Evolutionary conservation across 768 basidiomycete genomes (phyloP), one percentile per base, ranked within the genome.

Genomic region (Boletus edulis): DNA sequence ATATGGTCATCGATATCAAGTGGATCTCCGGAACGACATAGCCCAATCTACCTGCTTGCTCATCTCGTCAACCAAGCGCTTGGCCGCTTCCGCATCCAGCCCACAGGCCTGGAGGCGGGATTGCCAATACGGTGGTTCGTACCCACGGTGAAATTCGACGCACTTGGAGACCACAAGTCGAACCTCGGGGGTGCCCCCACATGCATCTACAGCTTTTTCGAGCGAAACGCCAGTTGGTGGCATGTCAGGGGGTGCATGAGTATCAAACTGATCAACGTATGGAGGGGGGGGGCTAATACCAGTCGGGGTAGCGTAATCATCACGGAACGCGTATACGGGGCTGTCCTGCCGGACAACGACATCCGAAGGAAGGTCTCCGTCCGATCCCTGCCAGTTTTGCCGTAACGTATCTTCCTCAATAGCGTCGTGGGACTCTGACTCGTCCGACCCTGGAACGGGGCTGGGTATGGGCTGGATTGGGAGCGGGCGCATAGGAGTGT

Each of bases 81-180:
- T 55, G 7, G 57, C 57, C 3, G 58, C 58, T 12, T 59, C 59
- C 3, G 45, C 27, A 22, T 55, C 58, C 46, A 70, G 31, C 20
- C 61, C 61, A 29, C 59, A 67, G 14, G 61, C 60, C 50, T 55
- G 59, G 27, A 70, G 63, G 12, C 60, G 59, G 6, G 49, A 47
- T 31, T 65, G 55, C 69, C 69, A 70, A 50, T 69, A 67, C 3
- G 61, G 51, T 18, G 61, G 62, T 13, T 72, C 69, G 27, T 67
- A 70, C 3, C 67, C 69, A 18, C 29, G 54, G 6, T 57, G 18
- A 29, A 54, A 68, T 34, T 48, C 32, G 50, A 72, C 59, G 51
- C 69, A 70, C 48, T 34, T 63, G 41, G 51, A 41, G 9, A 70
- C 62, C 24, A 62, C 67, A 12, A 45, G 56, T 12, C 55, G 59